A percentile compares a stretch with the other conserved stretches of the same genome.
Conservation (phyloP, 768 basidiomycete genomes). For the Mycena metata region DNA sequence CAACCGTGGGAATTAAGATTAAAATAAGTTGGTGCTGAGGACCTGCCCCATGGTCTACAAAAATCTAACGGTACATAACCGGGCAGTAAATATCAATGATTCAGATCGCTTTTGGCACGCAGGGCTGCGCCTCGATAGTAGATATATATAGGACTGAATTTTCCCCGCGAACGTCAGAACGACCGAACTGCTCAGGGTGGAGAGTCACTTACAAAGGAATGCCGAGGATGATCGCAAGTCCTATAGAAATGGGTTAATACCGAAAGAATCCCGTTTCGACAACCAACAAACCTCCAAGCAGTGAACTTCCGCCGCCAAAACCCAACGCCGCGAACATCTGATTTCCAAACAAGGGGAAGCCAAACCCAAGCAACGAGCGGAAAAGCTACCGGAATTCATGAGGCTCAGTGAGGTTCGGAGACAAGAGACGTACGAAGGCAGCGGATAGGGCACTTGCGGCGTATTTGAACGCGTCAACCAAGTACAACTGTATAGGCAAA, state of each 20-base stretch:
- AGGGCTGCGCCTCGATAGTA: conserved; percentile 28
- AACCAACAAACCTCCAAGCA: conserved; percentile 40
- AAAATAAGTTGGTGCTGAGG: too few species aligned
- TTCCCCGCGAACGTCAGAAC: background rate
- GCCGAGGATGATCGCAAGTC: conserved; percentile 55
- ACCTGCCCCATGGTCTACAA: too few species aligned
- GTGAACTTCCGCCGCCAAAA: conserved; percentile 76
- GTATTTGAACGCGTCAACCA: conserved; percentile 76
- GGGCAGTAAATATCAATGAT: conserved; percentile 10
- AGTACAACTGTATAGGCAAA: conserved; percentile 74
- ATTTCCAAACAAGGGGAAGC: conserved; percentile 73
- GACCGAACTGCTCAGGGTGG: conserved; percentile 38
- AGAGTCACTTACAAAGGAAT: conserved; percentile 68
- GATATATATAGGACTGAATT: conserved; percentile 27
- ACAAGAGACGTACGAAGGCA: conserved; percentile 58
- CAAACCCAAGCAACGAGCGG: conserved; percentile 73
- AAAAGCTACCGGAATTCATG: conserved; percentile 55
- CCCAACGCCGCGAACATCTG: conserved; percentile 71
- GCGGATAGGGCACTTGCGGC: conserved; percentile 77
- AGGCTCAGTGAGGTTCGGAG: background rate
- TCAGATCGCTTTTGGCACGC: conserved; percentile 30
- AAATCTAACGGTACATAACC: background rate
- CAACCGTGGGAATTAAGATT: too few species aligned
- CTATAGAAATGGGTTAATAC: conserved; percentile 43
- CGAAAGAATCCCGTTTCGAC: background rate